These are phyloP conservation scores for Capsicum rhomboideum DNA, from an alignment of 257 asterid species.

Conservation along the genomic window DNA sequence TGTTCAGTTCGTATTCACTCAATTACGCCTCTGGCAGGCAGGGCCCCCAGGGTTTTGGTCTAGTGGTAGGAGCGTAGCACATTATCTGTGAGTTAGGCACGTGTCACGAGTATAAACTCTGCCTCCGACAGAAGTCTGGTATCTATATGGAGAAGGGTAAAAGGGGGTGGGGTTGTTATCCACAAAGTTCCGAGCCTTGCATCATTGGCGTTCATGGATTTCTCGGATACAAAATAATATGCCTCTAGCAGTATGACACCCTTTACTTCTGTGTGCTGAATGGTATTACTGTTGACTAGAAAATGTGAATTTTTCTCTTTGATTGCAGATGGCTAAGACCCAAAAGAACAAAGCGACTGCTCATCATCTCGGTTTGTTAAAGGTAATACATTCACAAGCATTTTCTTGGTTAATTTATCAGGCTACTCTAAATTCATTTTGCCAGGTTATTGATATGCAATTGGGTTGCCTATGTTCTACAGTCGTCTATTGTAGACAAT, in stretches of 20 bases:
- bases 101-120: not conserved
- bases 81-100: not conserved
- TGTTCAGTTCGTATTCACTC: not conserved
- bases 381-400: slow-evolving; percentile 35
- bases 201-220: not conserved
- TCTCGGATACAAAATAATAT: not conserved
- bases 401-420: not conserved
- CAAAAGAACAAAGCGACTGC: slow-evolving; percentile 99
- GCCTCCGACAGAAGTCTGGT: not conserved
- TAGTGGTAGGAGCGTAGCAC: not conserved
- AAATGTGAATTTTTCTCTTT: not conserved
- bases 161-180: not conserved
- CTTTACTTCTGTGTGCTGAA: not conserved
- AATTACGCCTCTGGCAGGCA: not conserved
- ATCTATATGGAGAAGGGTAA: not conserved
- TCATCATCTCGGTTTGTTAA: slow-evolving; percentile 89
- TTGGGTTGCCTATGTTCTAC: not conserved
- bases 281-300: not conserved
- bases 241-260: not conserved
- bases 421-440: not conserved
- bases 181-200: not conserved
- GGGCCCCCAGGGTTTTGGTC: not conserved
- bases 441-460: not conserved
- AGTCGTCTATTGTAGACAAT: not conserved
- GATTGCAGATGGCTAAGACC: slow-evolving; percentile 89